A percentile compares a stretch with the other conserved stretches of the same genome.
phyloP scores from a whole-genome alignment of 2,329 filamentous ascomycete species.

The Colletotrichum endophyticum region DNA sequence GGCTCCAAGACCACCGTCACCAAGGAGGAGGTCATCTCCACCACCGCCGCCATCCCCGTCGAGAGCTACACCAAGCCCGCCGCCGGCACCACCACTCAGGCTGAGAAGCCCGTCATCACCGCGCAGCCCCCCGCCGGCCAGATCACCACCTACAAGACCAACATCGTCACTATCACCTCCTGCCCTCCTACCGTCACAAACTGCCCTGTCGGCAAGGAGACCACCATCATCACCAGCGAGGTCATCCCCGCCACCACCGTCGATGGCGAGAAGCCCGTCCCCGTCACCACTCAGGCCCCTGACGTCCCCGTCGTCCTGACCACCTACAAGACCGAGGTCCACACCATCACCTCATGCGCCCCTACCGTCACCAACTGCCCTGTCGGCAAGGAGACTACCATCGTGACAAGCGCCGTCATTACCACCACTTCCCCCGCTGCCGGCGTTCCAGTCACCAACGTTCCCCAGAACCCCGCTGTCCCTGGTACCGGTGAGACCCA shows the following conservation, averaged over 20 bases:
- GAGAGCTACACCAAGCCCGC: slow-evolving; percentile 17
- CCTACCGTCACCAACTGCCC: slow-evolving; percentile 28
- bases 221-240: slow-evolving; percentile 12
- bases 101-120: neutral
- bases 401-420: slow-evolving; percentile 42
- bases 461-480: slow-evolving; percentile 5
- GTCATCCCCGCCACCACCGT: slow-evolving; percentile 22
- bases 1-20: slow-evolving; percentile 10
- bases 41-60: slow-evolving; percentile 1
- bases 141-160: slow-evolving; percentile 41
- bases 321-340: slow-evolving; percentile 26
- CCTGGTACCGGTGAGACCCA: neutral
- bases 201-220: slow-evolving; percentile 5
- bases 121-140: neutral
- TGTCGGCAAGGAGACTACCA: neutral
- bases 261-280: slow-evolving; percentile 27
- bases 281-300: slow-evolving; percentile 45
- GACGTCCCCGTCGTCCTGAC: slow-evolving; percentile 4
- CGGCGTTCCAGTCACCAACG: neutral
- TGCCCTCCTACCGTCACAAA: slow-evolving; percentile 47
- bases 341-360: slow-evolving; percentile 34
- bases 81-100: neutral
- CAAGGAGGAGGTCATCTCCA: slow-evolving; percentile 8
- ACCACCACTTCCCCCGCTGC: slow-evolving; percentile 18
- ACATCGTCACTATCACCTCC: slow-evolving; percentile 60